A percentile compares a stretch with the other conserved stretches of the same genome.
Conservation (phyloP, 192 early-diverging fungal species). For the Podochytrium sp. region DNA sequence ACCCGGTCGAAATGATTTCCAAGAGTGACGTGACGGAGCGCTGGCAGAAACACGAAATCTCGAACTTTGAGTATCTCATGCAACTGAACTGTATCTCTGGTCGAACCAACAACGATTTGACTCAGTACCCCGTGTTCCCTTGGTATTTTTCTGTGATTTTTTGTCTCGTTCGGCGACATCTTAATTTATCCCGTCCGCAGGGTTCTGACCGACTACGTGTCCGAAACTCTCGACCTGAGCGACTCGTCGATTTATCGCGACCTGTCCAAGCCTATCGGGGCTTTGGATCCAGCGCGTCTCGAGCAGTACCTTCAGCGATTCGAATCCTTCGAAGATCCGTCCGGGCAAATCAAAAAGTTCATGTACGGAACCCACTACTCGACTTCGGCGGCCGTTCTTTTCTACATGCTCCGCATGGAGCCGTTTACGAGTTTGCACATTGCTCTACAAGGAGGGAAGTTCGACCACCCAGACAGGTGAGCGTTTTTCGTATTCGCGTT, state of each 20-base stretch:
- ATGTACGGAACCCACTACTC: slow-evolving; percentile 98
- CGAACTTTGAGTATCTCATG: slow-evolving; percentile 97
- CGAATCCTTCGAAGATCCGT: slow-evolving; percentile 67
- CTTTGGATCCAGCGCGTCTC: slow-evolving; percentile 69
- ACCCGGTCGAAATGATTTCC: slow-evolving; percentile 58
- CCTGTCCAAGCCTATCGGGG: slow-evolving; percentile 89
- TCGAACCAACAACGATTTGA: slow-evolving; percentile 72
- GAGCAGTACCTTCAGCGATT: slow-evolving; percentile 69
- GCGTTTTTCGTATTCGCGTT: background rate
- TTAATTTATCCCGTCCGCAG: slow-evolving; percentile 7
- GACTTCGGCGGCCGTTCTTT: slow-evolving; percentile 87
- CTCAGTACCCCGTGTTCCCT: slow-evolving; percentile 97
- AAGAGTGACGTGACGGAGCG: slow-evolving; percentile 71
- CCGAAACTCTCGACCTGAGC: slow-evolving; percentile 69
- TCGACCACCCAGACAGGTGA: slow-evolving; percentile 59
- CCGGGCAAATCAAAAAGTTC: slow-evolving; percentile 63
- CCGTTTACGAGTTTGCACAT: slow-evolving; percentile 81
- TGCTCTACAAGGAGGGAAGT: slow-evolving; percentile 56
- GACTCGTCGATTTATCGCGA: slow-evolving; percentile 83
- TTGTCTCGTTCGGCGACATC: background rate
- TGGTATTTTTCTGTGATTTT: slow-evolving; percentile 70
- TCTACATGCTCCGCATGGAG: slow-evolving; percentile 86
- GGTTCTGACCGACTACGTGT: slow-evolving; percentile 44
- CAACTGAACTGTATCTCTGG: slow-evolving; percentile 86
- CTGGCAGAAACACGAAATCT: slow-evolving; percentile 86